A percentile compares a stretch with the other conserved stretches of the same genome.
Conservation (phyloP, 148 eudicot species). For the Linanthus parryae region DNA sequence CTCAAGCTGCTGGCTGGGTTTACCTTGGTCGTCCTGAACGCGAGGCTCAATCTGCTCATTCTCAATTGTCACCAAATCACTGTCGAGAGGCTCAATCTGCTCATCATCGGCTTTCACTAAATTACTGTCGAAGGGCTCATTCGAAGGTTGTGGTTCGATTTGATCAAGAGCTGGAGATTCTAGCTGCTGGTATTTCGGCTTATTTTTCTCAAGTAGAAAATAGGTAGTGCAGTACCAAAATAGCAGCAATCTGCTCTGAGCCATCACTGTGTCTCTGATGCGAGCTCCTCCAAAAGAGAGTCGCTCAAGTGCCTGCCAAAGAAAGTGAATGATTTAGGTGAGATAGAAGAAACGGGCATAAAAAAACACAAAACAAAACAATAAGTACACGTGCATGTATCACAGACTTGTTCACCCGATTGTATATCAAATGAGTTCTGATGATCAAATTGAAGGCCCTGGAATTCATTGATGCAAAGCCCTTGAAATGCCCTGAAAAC, state of each 20-base stretch:
- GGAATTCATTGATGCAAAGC: slow-evolving; percentile 95
- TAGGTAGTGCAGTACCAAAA: slow-evolving; percentile 92
- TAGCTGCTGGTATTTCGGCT: slow-evolving; percentile 80
- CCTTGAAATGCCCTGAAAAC: slow-evolving; percentile 94
- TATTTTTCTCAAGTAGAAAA: slow-evolving; percentile 84
- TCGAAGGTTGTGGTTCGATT: slow-evolving; percentile 18
- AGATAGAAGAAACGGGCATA: background rate
- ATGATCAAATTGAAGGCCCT: slow-evolving; percentile 83
- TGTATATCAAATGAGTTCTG: slow-evolving; percentile 74
- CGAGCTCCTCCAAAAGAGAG: slow-evolving; percentile 70
- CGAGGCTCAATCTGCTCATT: slow-evolving; percentile 37
- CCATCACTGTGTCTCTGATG: slow-evolving; percentile 62
- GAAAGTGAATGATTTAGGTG: no score
- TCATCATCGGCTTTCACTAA: slow-evolving; percentile 23
- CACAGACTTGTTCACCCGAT: slow-evolving; percentile 86
- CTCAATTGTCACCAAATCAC: no score
- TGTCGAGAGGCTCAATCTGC: no score
- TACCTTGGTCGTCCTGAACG: slow-evolving; percentile 25
- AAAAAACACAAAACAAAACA: background rate
- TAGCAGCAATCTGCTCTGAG: slow-evolving; percentile 75
- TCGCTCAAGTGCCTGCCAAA: slow-evolving; percentile 74
- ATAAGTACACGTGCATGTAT: background rate
- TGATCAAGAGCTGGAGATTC: slow-evolving; percentile 44
- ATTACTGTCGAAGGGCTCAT: slow-evolving; percentile 29
- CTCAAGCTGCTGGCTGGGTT: slow-evolving; percentile 40